Conservation (phyloP, 192 early-diverging fungal genomes). For the Gaertneriomyces semiglobifer region DNA sequence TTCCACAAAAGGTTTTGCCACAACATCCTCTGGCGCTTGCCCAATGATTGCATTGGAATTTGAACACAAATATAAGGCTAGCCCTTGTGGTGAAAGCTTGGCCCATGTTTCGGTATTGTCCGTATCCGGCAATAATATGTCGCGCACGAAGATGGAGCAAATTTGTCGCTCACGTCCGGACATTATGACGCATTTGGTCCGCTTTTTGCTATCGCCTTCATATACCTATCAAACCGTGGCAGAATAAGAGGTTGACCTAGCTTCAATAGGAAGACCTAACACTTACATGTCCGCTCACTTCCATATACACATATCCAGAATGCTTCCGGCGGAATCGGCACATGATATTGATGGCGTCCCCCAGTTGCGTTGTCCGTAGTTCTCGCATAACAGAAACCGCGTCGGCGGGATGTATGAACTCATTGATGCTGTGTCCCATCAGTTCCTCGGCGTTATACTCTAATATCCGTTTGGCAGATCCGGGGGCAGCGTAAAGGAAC, state of each 20-base stretch:
- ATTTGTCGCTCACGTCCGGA: slow-evolving; percentile 54
- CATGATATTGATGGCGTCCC: slow-evolving; percentile 52
- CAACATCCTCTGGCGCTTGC: slow-evolving; percentile 3
- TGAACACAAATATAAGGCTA: slow-evolving; percentile 40
- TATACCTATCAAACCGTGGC: slow-evolving; percentile 39
- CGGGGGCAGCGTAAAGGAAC: slow-evolving; percentile 60
- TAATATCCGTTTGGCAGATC: slow-evolving; percentile 39
- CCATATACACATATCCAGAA: slow-evolving; percentile 63
- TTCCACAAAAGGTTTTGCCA: slow-evolving; percentile 8
- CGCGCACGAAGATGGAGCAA: slow-evolving; percentile 34
- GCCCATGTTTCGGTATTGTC: slow-evolving; percentile 53
- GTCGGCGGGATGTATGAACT: slow-evolving; percentile 65
- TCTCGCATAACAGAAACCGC: slow-evolving; percentile 66
- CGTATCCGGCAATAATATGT: slow-evolving; percentile 30
- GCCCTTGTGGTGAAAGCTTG: slow-evolving; percentile 57
- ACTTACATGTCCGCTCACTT: slow-evolving; percentile 57
- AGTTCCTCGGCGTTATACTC: slow-evolving; percentile 56
- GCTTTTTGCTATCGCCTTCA: slow-evolving; percentile 52
- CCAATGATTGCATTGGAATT: slow-evolving; percentile 25
- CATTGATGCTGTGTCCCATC: slow-evolving; percentile 54
- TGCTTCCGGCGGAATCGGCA: slow-evolving; percentile 59
- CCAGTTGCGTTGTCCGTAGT: slow-evolving; percentile 48
- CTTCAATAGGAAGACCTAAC: not conserved
- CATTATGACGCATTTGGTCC: slow-evolving; percentile 66
- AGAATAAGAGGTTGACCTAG: not conserved